Base-by-base conservation (phyloP, 129 eudicot genomes). In the Tagetes patula region DNA sequence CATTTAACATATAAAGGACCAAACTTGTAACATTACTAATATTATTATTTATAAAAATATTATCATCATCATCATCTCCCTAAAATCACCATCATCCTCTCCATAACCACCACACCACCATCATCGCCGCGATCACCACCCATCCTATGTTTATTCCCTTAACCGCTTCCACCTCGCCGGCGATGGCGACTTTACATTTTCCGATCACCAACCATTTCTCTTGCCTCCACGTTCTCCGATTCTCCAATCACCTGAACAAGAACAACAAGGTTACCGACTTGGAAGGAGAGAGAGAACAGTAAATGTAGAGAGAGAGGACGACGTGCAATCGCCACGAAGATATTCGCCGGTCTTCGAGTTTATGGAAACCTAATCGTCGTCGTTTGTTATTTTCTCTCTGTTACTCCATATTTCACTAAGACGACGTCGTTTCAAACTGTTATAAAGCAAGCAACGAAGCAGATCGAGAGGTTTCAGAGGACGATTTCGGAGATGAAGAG, bases 201-300 rank as follows among this genome's bases (percentile, higher is more conserved):
- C 81, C 76, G 66, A 52, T 30, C 58, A 61, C 2, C 52, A 45
- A n/a, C 40, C 5, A 46, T 2, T 55, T 43, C 33, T 8, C 65
- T 11, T 34, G 38, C 75, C 27, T 20, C 27, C 27, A 20, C 27
- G 27, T 20, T 20, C 27, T 20, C 27, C 1, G 33, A 77, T 5
- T 46, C 54, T 46, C 8, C 33, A 8, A 11, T 50, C 32, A 14
- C 30, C n/a, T 33, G 5, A 53, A 43, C 48, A 0, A 66, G 31
- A 11, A 65, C 41, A 27, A 74, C 96, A 49, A 60, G 98, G 82
- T 85, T 87, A 42, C 98, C 98, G 76, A 89, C 98, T 33, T 93
- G 98, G 98, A 93, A 85, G 79, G 98, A 93, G 75, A 79, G 98
- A 32, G 98, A 93, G 83, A 93, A 93, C 84, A 93, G 89, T 87